Percentiles rank a stretch among this genome's conserved stretches.
Conservation (phyloP, 73 alveolate genomes). For the Paramecium bursaria region DNA sequence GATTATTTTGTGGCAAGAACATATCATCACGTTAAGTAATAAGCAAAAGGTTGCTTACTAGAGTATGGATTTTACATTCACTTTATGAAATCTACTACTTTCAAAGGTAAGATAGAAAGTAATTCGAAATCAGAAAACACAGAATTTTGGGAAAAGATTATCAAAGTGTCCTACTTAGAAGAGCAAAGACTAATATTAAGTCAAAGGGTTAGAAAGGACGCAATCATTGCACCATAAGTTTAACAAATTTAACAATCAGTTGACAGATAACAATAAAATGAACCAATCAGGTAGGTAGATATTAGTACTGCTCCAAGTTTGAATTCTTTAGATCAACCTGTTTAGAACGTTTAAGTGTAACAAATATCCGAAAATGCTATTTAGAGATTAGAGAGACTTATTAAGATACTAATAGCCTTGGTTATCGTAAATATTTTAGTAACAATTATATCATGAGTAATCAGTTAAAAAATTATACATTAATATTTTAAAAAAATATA, state of each 20-base stretch:
- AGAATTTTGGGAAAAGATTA: constrained; percentile 65
- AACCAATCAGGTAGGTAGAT: no score
- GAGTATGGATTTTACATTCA: constrained; percentile 57
- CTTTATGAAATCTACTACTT: constrained; percentile 56
- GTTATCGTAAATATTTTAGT: not conserved
- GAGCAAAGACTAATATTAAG: constrained; percentile 5
- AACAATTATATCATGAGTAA: not conserved
- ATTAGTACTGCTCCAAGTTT: no score
- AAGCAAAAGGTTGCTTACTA: constrained; percentile 34
- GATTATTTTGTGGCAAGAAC: constrained; percentile 51
- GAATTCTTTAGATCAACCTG: not conserved
- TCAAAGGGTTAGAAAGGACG: not conserved
- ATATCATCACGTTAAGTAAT: not conserved
- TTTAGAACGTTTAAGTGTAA: not conserved
- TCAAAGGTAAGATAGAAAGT: constrained; percentile 62
- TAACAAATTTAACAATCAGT: no score
- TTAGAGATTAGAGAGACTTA: not conserved
- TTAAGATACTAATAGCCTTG: not conserved
- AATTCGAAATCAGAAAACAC: constrained; percentile 61
- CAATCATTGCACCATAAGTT: not conserved
- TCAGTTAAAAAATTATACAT: not conserved
- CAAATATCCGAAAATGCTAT: not conserved
- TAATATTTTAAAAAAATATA: not conserved
- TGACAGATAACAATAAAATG: no score
- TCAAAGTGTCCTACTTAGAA: not conserved